Percentiles rank a stretch among this genome's conserved stretches.
phyloP scores from a whole-genome alignment of 1,284 basidiomycete species.

The Fomitopsis pinicola region DNA sequence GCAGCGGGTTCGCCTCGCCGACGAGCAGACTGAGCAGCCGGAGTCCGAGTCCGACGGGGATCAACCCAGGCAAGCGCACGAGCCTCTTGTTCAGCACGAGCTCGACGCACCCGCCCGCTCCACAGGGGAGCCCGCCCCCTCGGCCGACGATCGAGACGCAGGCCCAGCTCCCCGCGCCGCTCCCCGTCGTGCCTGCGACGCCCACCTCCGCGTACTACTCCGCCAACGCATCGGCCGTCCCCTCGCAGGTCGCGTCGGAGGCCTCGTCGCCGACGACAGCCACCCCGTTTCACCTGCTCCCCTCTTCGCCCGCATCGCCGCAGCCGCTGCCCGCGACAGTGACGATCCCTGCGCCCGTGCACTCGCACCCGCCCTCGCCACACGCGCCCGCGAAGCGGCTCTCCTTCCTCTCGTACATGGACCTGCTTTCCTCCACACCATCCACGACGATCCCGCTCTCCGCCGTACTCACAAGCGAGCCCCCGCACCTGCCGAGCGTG shows the following conservation, averaged over 20 bases:
- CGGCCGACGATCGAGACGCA: slow-evolving; percentile 21
- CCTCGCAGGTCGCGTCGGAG: slow-evolving; percentile 20
- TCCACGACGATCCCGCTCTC: slow-evolving; percentile 66
- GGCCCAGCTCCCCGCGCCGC: slow-evolving; percentile 11
- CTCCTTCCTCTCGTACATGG: slow-evolving; percentile 83
- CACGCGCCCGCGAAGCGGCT: slow-evolving; percentile 57
- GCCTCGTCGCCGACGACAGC: slow-evolving; percentile 38
- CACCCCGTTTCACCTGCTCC: slow-evolving; percentile 27
- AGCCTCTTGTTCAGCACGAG: slow-evolving; percentile 29
- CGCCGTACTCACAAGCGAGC: slow-evolving; percentile 62
- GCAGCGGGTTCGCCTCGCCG: slow-evolving; percentile 61
- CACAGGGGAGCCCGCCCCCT: slow-evolving; percentile 16
- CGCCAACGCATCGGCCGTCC: slow-evolving; percentile 19
- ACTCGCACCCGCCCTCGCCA: slow-evolving; percentile 51
- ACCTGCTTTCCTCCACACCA: slow-evolving; percentile 76
- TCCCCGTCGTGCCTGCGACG: slow-evolving; percentile 32
- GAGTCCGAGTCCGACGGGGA: slow-evolving; percentile 47
- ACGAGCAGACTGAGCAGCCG: slow-evolving; percentile 60
- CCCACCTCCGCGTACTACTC: slow-evolving; percentile 49
- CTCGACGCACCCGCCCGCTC: slow-evolving; percentile 16
- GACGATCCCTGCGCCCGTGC: slow-evolving; percentile 29
- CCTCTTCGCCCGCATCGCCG: not conserved
- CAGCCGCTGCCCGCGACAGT: slow-evolving; percentile 29
- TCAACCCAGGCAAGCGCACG: slow-evolving; percentile 23
- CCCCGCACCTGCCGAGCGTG: slow-evolving; percentile 64